Conservation (phyloP, 805 yeast species). For the Yarrowia osloensis region DNA sequence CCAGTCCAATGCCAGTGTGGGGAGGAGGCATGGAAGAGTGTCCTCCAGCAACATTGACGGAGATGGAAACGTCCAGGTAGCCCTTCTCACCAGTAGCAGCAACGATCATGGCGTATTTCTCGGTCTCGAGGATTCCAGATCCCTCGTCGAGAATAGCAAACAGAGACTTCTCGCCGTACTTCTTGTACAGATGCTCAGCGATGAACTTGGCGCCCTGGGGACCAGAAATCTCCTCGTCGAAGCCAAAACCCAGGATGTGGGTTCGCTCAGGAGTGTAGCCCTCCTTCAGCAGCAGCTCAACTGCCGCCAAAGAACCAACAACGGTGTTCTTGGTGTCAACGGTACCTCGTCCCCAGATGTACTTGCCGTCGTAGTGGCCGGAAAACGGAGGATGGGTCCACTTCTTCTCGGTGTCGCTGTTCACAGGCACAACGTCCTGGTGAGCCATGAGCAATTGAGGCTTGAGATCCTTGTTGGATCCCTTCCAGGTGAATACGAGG, state of each 20-base stretch:
- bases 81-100: constrained; percentile 63
- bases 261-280: constrained; percentile 65
- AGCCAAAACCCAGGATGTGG: constrained; percentile 66
- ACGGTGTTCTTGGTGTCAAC: constrained; percentile 73
- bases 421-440: constrained; percentile 80
- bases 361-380: constrained; percentile 66
- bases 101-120: constrained; percentile 52
- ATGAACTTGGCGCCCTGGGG: constrained; percentile 60
- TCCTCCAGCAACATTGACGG: constrained; percentile 67
- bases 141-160: constrained; percentile 77
- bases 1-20: constrained; percentile 77
- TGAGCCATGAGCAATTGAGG: constrained; percentile 76
- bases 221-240: constrained; percentile 78
- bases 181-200: constrained; percentile 49
- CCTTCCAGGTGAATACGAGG: constrained; percentile 63
- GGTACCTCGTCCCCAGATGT: constrained; percentile 76
- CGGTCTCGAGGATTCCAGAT: constrained; percentile 49
- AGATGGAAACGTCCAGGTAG: constrained; percentile 52
- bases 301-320: constrained; percentile 64
- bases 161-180: constrained; percentile 62
- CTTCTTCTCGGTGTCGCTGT: constrained; percentile 51
- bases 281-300: constrained; percentile 55
- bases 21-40: constrained; percentile 81
- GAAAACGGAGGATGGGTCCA: constrained; percentile 72
- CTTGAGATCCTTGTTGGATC: constrained; percentile 52